phyloP scores from a whole-genome alignment of 352 stramenopile genomes.

The Thraustochytrium sp. region DNA sequence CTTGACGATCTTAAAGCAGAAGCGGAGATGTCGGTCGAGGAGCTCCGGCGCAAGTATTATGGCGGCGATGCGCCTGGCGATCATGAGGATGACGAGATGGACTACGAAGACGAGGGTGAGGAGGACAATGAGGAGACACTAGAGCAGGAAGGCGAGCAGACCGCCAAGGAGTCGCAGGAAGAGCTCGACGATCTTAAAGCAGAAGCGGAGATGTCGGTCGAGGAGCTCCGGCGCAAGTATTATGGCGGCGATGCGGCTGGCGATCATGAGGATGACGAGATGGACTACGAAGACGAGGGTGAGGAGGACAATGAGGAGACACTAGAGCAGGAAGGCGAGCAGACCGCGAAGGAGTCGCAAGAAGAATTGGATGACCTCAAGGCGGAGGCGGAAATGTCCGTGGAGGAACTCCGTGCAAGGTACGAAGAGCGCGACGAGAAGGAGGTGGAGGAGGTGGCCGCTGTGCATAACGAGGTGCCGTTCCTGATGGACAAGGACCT shows the following conservation, averaged over 20 bases:
- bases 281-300: conserved; percentile 49
- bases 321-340: conserved; percentile 54
- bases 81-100: conserved; percentile 50
- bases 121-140: conserved; percentile 39
- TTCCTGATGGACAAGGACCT: conserved; percentile 54
- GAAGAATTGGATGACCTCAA: conserved; percentile 78
- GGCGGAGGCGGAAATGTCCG: conserved; percentile 77
- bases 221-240: conserved; percentile 64
- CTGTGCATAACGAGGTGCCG: conserved; percentile 48
- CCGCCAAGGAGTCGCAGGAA: conserved; percentile 55
- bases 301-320: conserved; percentile 11
- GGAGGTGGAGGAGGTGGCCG: conserved; percentile 46
- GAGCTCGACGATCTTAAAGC: conserved; percentile 76
- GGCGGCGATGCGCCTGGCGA: conserved; percentile 29
- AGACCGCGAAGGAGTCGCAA: conserved; percentile 51
- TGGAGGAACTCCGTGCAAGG: conserved; percentile 59
- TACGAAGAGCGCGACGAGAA: conserved; percentile 6
- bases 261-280: conserved; percentile 44
- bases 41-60: conserved; percentile 66
- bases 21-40: conserved; percentile 81
- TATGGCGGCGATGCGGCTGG: conserved; percentile 23
- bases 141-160: conserved; percentile 55
- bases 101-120: conserved; percentile 49
- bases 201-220: conserved; percentile 83
- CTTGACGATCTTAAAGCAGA: conserved; percentile 76